Evolutionary conservation across 768 basidiomycete species (phyloP), one percentile per base, ranked within the genome.

Genomic region (Butyriboletus loyo): DNA sequence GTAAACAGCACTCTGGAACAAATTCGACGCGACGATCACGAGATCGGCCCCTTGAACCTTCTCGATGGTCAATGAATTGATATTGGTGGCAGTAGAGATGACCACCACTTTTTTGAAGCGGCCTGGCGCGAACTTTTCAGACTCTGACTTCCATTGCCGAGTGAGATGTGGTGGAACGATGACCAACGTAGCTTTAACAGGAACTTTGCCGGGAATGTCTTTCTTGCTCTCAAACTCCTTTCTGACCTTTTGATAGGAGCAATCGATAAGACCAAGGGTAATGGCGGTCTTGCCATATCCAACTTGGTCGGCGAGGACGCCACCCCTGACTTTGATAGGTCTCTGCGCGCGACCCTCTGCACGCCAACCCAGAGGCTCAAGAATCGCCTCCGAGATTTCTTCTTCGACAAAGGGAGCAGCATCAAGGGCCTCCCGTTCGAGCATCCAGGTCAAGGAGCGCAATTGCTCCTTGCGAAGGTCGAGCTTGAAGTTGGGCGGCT

Each of bases 281-380:
- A 97, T 95, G 21, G 93, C 94, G 0, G 95, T 98, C 73, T 98
- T 98, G 17, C 95, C 95, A 64, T 98, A 98, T 46, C 95, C 95
- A 54, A 98, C 95, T 73, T 95, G 88, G 62, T 98, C 95, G 13
- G 94, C 94, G 40, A 97, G 82, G 43, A 97, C 94, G 11, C 95
- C 94, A 17, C 95, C 94, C 49, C 89, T 80, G 37, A 97, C 73
- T 53, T 72, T 78, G 46, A 91, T 79, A 1, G 86, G 81, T 31
- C 93, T 73, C 58, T 89, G 84, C 4, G 89, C 93, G 37, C 90
- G 86, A 36, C 89, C 94, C 69, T 97, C 93, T n/a, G 91, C 92
- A 59, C 92, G 79, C 95, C 95, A 98, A 7, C 92, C 90, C 13
- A 97, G 73, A 46, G 92, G 84, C 53, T 85, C 86, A 4, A 95